Percentiles rank a stretch among this genome's conserved stretches.
These are phyloP conservation scores for Trichophyton schoenleinii DNA, from an alignment of 2,329 filamentous ascomycete species.

Conservation along the genomic window DNA sequence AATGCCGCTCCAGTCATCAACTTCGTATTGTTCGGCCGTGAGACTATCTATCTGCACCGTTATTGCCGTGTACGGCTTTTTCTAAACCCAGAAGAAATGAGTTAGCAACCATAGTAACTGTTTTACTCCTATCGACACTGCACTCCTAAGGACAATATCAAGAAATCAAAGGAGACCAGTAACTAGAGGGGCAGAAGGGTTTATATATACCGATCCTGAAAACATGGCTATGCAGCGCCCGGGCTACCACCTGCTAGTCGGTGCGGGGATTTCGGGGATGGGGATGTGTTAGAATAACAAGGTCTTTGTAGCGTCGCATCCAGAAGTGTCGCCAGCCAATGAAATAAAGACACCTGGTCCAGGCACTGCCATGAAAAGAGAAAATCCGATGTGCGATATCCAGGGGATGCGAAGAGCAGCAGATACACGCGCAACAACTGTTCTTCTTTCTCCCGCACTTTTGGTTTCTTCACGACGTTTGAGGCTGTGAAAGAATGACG, in stretches of 20 bases:
- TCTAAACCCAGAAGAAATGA: conserved; percentile 20
- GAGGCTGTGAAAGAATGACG: not conserved
- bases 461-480: not conserved
- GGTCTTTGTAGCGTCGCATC: not conserved
- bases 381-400: not conserved
- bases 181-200: not conserved
- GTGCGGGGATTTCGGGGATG: not conserved
- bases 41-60: conserved; percentile 85
- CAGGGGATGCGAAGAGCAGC: not conserved
- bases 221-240: not conserved
- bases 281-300: not conserved
- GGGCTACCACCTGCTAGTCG: not conserved
- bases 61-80: conserved; percentile 86
- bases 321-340: not conserved
- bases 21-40: conserved; percentile 77
- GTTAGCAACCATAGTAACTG: not conserved
- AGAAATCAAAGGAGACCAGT: not conserved
- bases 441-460: not conserved
- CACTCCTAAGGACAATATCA: not conserved
- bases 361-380: not conserved
- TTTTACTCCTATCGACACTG: not conserved
- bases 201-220: conserved; percentile 4
- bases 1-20: conserved; percentile 83
- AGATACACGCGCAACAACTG: not conserved
- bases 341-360: not conserved